Evolutionary conservation across 805 yeast species (phyloP).

Genomic region (Kurtzmaniella fragi): DNA sequence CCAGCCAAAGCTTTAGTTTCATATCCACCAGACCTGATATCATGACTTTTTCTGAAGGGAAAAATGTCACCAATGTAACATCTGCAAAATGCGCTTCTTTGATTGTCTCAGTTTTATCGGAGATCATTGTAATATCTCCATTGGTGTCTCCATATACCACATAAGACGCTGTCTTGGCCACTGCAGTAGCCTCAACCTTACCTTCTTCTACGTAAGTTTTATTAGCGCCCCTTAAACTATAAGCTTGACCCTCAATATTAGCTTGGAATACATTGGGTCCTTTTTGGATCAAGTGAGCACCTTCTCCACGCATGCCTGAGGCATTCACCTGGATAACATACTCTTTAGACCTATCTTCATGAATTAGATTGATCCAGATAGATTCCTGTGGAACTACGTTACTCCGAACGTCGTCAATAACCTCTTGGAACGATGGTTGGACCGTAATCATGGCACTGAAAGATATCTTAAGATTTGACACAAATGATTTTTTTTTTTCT

Average conservation of each 20-base stretch:
- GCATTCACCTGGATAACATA: neutral
- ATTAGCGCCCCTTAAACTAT: neutral
- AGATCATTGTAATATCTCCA: neutral
- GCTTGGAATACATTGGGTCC: neutral
- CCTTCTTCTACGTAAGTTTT: neutral
- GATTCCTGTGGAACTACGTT: neutral
- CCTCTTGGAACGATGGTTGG: constrained; percentile 2
- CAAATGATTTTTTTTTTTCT: no score
- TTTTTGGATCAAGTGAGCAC: no score
- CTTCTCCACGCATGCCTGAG: no score
- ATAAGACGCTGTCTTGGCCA: neutral
- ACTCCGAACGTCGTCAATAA: neutral
- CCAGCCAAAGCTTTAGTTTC: constrained; percentile 10
- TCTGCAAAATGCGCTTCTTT: constrained; percentile 9
- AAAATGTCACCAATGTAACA: constrained; percentile 5
- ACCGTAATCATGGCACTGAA: neutral
- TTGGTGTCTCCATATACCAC: constrained; percentile 2
- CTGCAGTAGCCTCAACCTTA: neutral
- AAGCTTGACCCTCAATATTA: neutral
- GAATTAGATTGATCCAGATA: neutral
- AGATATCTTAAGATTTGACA: neutral
- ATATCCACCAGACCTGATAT: constrained; percentile 11
- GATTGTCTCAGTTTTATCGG: neutral
- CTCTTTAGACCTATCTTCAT: neutral
- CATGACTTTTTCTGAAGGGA: constrained; percentile 13